A percentile compares a stretch with the other conserved stretches of the same genome.
Evolutionary conservation across 2,329 filamentous ascomycete species (phyloP).

Genomic region (Penicillium sp.): DNA sequence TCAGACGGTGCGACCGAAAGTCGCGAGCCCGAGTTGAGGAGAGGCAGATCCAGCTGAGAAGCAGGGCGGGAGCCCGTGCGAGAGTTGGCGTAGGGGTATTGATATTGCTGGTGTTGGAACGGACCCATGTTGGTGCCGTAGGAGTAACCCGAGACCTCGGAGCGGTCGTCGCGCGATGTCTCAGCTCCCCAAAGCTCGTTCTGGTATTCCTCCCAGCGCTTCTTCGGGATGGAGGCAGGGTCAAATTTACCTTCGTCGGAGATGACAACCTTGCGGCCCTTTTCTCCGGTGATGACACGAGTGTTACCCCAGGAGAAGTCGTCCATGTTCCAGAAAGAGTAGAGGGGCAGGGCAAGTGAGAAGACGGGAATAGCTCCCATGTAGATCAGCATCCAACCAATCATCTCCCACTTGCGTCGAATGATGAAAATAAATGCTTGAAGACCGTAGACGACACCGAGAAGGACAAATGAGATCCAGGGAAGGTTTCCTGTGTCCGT

Average conservation of each 20-base stretch:
- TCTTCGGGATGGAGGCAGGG: conserved; percentile 84
- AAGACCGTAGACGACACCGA: conserved; percentile 94
- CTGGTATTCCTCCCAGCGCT: conserved; percentile 99
- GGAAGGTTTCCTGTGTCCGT: conserved; percentile 66
- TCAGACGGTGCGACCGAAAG: conserved; percentile 80
- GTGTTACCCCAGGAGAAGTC: conserved; percentile 99
- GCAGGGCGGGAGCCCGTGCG: conserved; percentile 54
- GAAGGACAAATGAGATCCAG: conserved; percentile 80
- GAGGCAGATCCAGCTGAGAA: conserved; percentile 56
- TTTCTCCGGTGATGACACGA: conserved; percentile 91
- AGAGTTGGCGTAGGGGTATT: conserved; percentile 46
- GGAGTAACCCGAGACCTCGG: conserved; percentile 87
- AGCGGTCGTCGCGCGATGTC: conserved; percentile 77
- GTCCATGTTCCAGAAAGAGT: conserved; percentile 99
- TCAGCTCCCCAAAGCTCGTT: conserved; percentile 96
- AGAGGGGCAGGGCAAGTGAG: conserved; percentile 83
- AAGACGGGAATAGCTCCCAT: conserved; percentile 88
- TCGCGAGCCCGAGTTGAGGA: conserved; percentile 58
- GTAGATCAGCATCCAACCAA: conserved; percentile 98
- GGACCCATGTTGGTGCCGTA: conserved; percentile 81
- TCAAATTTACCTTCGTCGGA: conserved; percentile 98
- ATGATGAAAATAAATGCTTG: conserved; percentile 97
- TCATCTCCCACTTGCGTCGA: conserved; percentile 98
- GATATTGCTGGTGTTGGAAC: conserved; percentile 68
- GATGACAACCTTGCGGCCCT: conserved; percentile 86